phyloP scores from a whole-genome alignment of 2,329 filamentous ascomycete genomes.

The Ascochyta fabae region DNA sequence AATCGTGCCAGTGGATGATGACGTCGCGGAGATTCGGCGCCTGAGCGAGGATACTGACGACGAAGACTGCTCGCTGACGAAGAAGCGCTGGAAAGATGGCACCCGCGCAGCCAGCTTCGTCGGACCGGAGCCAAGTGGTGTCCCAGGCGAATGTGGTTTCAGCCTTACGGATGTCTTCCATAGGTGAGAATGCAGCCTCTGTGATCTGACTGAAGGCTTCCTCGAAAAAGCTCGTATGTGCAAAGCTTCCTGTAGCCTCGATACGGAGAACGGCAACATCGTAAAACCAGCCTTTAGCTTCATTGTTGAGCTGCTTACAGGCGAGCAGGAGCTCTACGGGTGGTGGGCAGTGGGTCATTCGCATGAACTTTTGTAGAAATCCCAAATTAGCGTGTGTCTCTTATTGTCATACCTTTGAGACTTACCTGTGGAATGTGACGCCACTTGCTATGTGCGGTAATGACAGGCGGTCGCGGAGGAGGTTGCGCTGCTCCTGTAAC shows the following conservation, averaged over 20 bases:
- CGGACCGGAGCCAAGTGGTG: conserved; percentile 38
- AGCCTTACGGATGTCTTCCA: conserved; percentile 43
- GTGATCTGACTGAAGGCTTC: conserved; percentile 36
- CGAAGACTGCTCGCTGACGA: conserved; percentile 31
- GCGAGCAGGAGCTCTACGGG: conserved; percentile 38
- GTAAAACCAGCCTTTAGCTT: conserved; percentile 46
- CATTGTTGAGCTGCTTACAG: conserved; percentile 36
- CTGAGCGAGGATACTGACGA: conserved; percentile 31
- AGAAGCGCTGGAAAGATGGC: conserved; percentile 39
- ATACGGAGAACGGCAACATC: conserved; percentile 38
- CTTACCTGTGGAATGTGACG: conserved; percentile 37
- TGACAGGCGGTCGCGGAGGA: conserved; percentile 14
- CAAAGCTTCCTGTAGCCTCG: conserved; percentile 43
- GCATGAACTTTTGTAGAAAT: conserved; percentile 32
- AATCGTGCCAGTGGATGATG: conserved; percentile 44
- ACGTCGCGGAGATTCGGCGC: conserved; percentile 38
- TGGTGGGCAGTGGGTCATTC: conserved; percentile 39
- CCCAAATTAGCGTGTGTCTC: background rate
- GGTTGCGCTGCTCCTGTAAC: conserved; percentile 1
- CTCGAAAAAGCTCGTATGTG: conserved; percentile 44
- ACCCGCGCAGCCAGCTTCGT: conserved; percentile 21
- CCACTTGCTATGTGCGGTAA: conserved; percentile 37
- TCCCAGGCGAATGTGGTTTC: conserved; percentile 45
- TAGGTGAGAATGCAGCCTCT: conserved; percentile 41
- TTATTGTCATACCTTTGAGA: background rate